These are phyloP conservation scores for Podospora bellae-mahoneyi DNA, from an alignment of 495 filamentous ascomycete species.

Conservation along the genomic window DNA sequence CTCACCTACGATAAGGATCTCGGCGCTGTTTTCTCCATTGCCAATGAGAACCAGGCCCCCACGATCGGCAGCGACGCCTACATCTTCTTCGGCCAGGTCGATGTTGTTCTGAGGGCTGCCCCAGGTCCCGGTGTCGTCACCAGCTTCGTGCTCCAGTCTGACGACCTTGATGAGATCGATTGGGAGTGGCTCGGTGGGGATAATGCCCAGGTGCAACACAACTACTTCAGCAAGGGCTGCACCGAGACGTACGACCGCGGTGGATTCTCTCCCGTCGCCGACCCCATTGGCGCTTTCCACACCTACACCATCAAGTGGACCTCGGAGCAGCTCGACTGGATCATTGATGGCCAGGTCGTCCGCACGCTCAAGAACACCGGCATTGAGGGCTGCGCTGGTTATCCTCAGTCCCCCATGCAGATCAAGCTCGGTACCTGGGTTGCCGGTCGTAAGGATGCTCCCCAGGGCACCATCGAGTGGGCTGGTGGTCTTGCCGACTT, in stretches of 20 bases:
- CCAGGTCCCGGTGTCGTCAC: conserved; percentile 71
- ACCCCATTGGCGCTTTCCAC: conserved; percentile 65
- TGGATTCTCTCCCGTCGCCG: conserved; percentile 57
- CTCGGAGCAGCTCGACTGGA: conserved; percentile 70
- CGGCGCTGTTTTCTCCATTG: conserved; percentile 74
- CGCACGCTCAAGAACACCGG: conserved; percentile 63
- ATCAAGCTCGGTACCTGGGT: conserved; percentile 85
- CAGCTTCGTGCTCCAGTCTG: conserved; percentile 82
- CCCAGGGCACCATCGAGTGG: conserved; percentile 80
- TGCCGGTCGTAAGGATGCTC: conserved; percentile 66
- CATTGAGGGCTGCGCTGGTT: conserved; percentile 60
- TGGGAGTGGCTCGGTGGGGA: conserved; percentile 78
- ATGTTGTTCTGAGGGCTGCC: conserved; percentile 63
- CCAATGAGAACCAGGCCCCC: conserved; percentile 71
- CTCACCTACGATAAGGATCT: conserved; percentile 60
- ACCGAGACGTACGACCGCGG: conserved; percentile 70
- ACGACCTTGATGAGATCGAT: conserved; percentile 92
- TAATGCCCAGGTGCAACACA: conserved; percentile 68
- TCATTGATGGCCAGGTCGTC: conserved; percentile 68
- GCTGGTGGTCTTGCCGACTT: conserved; percentile 80
- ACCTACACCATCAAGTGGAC: conserved; percentile 92
- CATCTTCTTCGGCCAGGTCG: conserved; percentile 77
- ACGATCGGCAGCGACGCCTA: conserved; percentile 66
- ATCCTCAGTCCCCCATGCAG: conserved; percentile 88
- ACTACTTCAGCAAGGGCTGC: conserved; percentile 95